phyloP scores from a whole-genome alignment of 805 yeast species.

The Candida tibetensis region DNA sequence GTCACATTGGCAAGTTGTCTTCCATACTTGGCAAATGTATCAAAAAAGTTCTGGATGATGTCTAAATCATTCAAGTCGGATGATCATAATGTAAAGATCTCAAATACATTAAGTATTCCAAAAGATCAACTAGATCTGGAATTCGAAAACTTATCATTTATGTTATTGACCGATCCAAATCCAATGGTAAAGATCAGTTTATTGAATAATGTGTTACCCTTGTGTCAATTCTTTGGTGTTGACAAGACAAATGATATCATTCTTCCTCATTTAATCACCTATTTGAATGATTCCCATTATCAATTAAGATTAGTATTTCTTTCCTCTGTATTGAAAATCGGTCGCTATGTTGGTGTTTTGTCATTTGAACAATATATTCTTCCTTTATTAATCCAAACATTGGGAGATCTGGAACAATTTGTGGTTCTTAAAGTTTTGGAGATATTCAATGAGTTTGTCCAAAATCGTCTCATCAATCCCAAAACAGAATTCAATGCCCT shows the following conservation, averaged over 20 bases:
- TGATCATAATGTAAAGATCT: conserved; percentile 24
- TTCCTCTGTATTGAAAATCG: conserved; percentile 65
- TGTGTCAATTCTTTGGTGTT: conserved; percentile 80
- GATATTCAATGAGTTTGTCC: conserved; percentile 33
- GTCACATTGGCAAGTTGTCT: conserved; percentile 69
- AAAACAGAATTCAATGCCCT: conserved; percentile 36
- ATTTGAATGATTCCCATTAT: conserved; percentile 74
- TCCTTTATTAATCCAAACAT: conserved; percentile 79
- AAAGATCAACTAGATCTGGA: conserved; percentile 47
- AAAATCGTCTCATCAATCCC: conserved; percentile 31
- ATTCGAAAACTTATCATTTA: conserved; percentile 64
- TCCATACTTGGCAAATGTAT: conserved; percentile 66
- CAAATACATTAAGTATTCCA: conserved; percentile 22
- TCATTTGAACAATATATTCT: conserved; percentile 84
- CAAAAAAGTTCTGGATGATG: conserved; percentile 64
- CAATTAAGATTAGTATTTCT: conserved; percentile 70
- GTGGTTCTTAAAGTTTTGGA: conserved; percentile 69
- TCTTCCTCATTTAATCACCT: conserved; percentile 86
- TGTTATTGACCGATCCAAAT: conserved; percentile 66
- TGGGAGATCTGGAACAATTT: conserved; percentile 79
- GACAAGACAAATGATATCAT: conserved; percentile 87
- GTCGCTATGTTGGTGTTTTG: conserved; percentile 76
- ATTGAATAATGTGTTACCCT: conserved; percentile 65
- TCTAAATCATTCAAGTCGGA: conserved; percentile 43
- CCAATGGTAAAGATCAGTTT: conserved; percentile 67